Conservation (phyloP, 345 rosid species). For the Mercurialis annua region DNA sequence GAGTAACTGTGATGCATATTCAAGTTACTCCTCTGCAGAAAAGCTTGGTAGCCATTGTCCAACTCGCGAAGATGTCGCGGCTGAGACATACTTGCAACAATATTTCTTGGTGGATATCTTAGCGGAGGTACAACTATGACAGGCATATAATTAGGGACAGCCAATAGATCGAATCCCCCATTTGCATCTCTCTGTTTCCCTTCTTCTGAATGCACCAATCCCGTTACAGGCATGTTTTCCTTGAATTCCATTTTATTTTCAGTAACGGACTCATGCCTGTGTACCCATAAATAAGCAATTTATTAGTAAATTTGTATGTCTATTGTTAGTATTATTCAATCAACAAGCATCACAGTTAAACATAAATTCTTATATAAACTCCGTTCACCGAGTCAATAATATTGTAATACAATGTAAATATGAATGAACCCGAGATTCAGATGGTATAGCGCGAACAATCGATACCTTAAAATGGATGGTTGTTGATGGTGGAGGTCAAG, state of each 20-base stretch:
- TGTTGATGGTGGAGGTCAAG: constrained; percentile 15
- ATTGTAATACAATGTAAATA: too few species aligned
- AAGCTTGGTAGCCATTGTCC: neutral
- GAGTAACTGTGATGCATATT: neutral
- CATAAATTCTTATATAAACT: too few species aligned
- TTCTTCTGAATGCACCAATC: neutral
- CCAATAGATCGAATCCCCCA: neutral
- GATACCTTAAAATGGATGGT: constrained; percentile 8
- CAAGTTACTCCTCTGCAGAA: neutral
- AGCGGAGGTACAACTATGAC: constrained; percentile 14
- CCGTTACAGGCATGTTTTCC: neutral
- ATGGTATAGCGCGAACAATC: too few species aligned
- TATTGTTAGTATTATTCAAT: too few species aligned
- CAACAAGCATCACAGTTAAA: neutral
- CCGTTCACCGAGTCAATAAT: too few species aligned
- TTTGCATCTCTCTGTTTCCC: neutral
- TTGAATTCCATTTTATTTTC: constrained; percentile 2
- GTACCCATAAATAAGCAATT: neutral
- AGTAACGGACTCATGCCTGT: constrained; percentile 12
- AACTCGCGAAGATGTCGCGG: neutral
- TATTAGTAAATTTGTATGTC: neutral
- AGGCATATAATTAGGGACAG: constrained; percentile 3
- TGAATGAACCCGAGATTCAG: too few species aligned
- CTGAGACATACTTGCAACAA: neutral
- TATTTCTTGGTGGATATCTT: constrained; percentile 26